These are phyloP conservation scores for Penicillium hordei DNA, from an alignment of 2,329 filamentous ascomycete species.

Conservation along the genomic window DNA sequence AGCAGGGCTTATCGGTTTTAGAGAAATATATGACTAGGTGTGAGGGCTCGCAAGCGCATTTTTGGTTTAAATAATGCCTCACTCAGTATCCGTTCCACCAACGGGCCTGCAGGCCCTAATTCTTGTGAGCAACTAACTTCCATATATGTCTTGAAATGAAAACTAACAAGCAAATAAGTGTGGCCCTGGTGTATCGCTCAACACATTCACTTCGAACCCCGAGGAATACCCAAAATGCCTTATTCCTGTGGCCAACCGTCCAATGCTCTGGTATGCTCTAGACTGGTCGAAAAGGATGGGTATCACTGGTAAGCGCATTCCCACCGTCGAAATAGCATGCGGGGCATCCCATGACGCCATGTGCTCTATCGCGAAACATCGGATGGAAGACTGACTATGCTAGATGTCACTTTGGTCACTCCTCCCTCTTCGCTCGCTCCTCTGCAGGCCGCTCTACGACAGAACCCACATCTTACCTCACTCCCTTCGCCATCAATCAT, in stretches of 20 bases:
- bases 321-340: neutral
- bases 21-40: constrained; percentile 4
- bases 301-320: constrained; percentile 44
- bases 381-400: constrained; percentile 7
- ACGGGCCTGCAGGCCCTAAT: constrained; percentile 51
- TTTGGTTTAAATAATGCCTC: constrained; percentile 28
- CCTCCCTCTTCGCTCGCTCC: constrained; percentile 46
- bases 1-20: constrained; percentile 3
- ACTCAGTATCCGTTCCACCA: constrained; percentile 55
- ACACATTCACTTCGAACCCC: constrained; percentile 52
- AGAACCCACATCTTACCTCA: constrained; percentile 53
- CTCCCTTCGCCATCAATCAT: constrained; percentile 64
- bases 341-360: constrained; percentile 3
- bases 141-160: neutral
- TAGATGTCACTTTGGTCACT: constrained; percentile 51
- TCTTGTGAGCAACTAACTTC: constrained; percentile 34
- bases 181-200: constrained; percentile 49
- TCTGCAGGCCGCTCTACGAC: constrained; percentile 48
- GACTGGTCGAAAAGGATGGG: constrained; percentile 53
- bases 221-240: constrained; percentile 44
- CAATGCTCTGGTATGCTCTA: constrained; percentile 52
- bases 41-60: neutral
- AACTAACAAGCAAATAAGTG: constrained; percentile 10
- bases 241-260: constrained; percentile 51
- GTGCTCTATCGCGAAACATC: neutral